Evolutionary conservation across 2,329 filamentous ascomycete species (phyloP).

Genomic region (Aspergillus cejpii): DNA sequence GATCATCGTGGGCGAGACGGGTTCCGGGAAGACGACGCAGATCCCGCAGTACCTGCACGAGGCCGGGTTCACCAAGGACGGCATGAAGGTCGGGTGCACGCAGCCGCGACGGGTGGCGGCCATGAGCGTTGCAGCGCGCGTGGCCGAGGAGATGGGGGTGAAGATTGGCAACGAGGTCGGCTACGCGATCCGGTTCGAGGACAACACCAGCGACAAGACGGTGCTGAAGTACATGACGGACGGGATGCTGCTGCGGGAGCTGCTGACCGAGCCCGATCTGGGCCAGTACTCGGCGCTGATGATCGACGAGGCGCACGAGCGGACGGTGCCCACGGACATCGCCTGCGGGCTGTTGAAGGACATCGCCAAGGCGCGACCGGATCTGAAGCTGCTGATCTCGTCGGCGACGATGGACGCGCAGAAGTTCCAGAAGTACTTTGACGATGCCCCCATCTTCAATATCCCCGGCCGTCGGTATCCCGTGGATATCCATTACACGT

Average conservation of each 20-base stretch:
- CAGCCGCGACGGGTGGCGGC: slow-evolving; percentile 92
- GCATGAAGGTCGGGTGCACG: slow-evolving; percentile 82
- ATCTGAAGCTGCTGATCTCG: slow-evolving; percentile 84
- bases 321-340: slow-evolving; percentile 86
- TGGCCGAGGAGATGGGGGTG: slow-evolving; percentile 86
- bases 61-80: slow-evolving; percentile 77
- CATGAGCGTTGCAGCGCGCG: slow-evolving; percentile 94
- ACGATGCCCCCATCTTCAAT: slow-evolving; percentile 88
- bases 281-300: slow-evolving; percentile 79
- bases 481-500: slow-evolving; percentile 86
- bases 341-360: slow-evolving; percentile 83
- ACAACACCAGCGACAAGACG: slow-evolving; percentile 84
- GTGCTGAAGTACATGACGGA: slow-evolving; percentile 95
- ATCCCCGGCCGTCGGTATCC: slow-evolving; percentile 84
- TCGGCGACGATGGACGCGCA: slow-evolving; percentile 92
- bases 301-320: slow-evolving; percentile 96
- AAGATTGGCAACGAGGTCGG: slow-evolving; percentile 89
- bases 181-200: slow-evolving; percentile 91
- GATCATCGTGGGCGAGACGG: slow-evolving; percentile 90
- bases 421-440: slow-evolving; percentile 87
- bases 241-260: slow-evolving; percentile 84
- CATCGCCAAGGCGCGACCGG: slow-evolving; percentile 70
- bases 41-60: slow-evolving; percentile 90
- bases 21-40: slow-evolving; percentile 92
- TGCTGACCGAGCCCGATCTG: slow-evolving; percentile 81